Conservation (phyloP, 2,329 filamentous ascomycete species). For the Ophiostoma populinum region DNA sequence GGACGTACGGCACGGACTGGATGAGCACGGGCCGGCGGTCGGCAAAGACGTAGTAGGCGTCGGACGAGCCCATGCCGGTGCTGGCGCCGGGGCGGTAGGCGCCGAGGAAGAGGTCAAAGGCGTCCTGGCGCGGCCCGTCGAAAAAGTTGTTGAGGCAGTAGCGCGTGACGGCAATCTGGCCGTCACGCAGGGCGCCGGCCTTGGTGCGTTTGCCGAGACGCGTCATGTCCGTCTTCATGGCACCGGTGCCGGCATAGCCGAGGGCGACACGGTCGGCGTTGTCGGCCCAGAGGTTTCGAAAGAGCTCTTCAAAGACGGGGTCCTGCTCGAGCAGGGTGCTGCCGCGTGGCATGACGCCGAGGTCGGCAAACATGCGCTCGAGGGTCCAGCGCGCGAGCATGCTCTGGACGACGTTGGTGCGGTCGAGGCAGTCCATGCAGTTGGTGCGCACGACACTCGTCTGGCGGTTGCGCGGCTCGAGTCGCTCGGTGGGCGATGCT, state of each 20-base stretch:
- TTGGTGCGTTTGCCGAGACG: conserved; percentile 82
- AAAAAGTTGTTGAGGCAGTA: conserved; percentile 90
- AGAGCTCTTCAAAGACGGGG: conserved; percentile 67
- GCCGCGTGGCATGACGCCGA: conserved; percentile 60
- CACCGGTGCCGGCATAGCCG: conserved; percentile 88
- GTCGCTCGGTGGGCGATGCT: conserved; percentile 51
- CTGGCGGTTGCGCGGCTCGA: conserved; percentile 70
- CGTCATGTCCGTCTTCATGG: conserved; percentile 95
- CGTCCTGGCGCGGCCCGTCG: conserved; percentile 87
- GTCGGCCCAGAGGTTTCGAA: conserved; percentile 96
- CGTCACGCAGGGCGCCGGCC: conserved; percentile 67
- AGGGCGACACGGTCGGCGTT: conserved; percentile 91
- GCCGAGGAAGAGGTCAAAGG: conserved; percentile 86
- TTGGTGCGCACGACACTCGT: conserved; percentile 89
- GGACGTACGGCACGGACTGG: conserved; percentile 82
- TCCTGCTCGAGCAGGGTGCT: conserved; percentile 64
- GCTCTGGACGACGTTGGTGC: conserved; percentile 94
- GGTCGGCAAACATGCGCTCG: conserved; percentile 72
- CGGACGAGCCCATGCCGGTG: conserved; percentile 13
- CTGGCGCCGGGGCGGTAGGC: conserved; percentile 55
- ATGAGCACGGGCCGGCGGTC: conserved; percentile 76
- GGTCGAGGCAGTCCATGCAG: conserved; percentile 97
- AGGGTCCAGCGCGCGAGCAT: conserved; percentile 86
- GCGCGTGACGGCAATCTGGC: conserved; percentile 72
- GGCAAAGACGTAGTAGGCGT: conserved; percentile 56